These are phyloP conservation scores for Eimeria praecox DNA, from an alignment of 169 alveolate species.

Conservation along the genomic window DNA sequence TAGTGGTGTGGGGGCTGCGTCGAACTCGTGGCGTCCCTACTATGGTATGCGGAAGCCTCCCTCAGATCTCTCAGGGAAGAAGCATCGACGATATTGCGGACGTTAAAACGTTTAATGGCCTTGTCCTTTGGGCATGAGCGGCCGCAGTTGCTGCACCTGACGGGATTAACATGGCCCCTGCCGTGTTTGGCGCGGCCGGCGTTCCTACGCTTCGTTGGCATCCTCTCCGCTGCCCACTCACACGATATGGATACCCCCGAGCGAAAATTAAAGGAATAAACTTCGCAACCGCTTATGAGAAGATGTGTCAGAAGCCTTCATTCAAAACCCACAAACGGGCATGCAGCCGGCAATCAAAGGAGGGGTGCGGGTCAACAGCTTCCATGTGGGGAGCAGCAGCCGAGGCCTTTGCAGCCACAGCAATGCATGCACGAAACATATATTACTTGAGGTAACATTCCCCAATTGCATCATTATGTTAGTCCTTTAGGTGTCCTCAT, in stretches of 20 bases:
- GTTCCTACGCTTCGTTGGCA: conserved; percentile 99
- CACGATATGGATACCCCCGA: background rate
- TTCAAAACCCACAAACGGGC: conserved; percentile 16
- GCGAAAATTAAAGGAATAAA: background rate
- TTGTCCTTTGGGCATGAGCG: conserved; percentile 99
- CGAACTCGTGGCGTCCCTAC: conserved; percentile 68
- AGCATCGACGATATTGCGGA: conserved; percentile 99
- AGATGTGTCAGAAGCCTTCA: background rate
- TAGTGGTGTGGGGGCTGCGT: background rate
- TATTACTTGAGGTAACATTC: background rate
- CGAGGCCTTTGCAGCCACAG: background rate
- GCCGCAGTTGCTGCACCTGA: conserved; percentile 99
- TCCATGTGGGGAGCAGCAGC: conserved; percentile 67
- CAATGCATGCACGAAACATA: background rate
- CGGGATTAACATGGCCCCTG: conserved; percentile 98
- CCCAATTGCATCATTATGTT: background rate
- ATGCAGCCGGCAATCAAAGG: conserved; percentile 21
- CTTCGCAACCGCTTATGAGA: background rate
- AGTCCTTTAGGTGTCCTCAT: too few species aligned
- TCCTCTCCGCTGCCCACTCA: conserved; percentile 81
- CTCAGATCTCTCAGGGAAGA: conserved; percentile 99
- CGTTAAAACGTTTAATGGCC: conserved; percentile 99
- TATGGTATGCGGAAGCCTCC: conserved; percentile 93
- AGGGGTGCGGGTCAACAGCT: conserved; percentile 70
- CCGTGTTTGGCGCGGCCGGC: conserved; percentile 99